These are phyloP conservation scores for Dichotomopilus funicola DNA, from an alignment of 2,329 filamentous ascomycete species.

Conservation along the genomic window DNA sequence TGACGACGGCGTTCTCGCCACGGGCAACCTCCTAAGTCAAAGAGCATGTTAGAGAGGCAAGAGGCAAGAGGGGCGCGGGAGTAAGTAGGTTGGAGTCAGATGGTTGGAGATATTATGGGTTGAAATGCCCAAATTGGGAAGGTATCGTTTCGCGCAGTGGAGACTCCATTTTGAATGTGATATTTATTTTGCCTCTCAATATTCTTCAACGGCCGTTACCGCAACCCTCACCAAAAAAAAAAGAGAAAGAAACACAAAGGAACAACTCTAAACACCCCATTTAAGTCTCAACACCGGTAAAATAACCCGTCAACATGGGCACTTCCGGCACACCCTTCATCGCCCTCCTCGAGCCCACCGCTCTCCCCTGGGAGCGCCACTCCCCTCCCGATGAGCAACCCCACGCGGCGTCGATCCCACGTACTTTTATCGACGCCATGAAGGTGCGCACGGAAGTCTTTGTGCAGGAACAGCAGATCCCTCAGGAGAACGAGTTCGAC, in stretches of 20 bases:
- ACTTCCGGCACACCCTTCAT: slow-evolving; percentile 39
- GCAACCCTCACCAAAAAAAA: too few species aligned
- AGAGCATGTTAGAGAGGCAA: not conserved
- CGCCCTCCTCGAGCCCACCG: slow-evolving; percentile 42
- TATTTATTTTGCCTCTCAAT: too few species aligned
- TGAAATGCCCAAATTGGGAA: too few species aligned
- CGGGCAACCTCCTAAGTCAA: not conserved
- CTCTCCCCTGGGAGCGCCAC: slow-evolving; percentile 41
- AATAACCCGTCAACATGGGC: not conserved
- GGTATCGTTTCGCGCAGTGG: too few species aligned
- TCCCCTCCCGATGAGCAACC: slow-evolving; percentile 37
- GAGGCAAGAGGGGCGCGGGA: too few species aligned
- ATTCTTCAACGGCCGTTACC: too few species aligned
- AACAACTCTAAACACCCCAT: too few species aligned
- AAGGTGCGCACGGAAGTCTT: slow-evolving; percentile 55
- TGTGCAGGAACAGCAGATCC: slow-evolving; percentile 51
- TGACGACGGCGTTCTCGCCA: not conserved
- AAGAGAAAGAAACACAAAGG: too few species aligned
- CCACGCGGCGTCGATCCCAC: slow-evolving; percentile 37
- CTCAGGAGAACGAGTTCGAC: slow-evolving; percentile 68
- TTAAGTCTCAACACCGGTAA: not conserved
- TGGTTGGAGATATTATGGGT: too few species aligned
- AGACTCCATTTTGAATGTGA: too few species aligned
- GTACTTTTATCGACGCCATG: slow-evolving; percentile 58
- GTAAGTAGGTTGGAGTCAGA: too few species aligned